These are phyloP conservation scores for Globisporangium recalcitrans DNA, from an alignment of 352 stramenopile genomes.

Conservation along the genomic window DNA sequence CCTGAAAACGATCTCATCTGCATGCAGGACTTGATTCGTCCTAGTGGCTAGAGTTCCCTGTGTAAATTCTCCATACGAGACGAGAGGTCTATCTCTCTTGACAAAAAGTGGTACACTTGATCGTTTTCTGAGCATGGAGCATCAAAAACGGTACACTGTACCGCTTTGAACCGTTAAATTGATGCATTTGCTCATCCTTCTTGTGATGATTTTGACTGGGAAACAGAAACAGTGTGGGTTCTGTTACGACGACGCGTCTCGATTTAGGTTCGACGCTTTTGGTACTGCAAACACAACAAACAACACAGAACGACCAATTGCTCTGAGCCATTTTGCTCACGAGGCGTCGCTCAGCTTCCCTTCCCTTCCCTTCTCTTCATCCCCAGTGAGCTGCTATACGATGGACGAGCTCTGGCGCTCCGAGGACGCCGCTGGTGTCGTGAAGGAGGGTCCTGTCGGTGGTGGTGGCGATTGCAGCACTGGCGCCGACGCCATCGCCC, in stretches of 20 bases:
- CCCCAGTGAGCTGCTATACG: neutral
- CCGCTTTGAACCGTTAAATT: conserved; percentile 5
- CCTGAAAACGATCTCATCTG: too few relatives aligned
- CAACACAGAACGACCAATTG: neutral
- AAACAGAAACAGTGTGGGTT: neutral
- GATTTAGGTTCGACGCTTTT: neutral
- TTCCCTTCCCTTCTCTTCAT: neutral
- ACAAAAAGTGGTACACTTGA: neutral
- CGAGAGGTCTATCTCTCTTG: too few relatives aligned
- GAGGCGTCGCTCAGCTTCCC: neutral
- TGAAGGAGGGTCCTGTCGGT: neutral
- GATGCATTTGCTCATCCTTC: neutral
- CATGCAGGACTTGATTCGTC: too few relatives aligned
- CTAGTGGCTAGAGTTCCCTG: too few relatives aligned
- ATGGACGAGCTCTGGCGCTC: conserved; percentile 37
- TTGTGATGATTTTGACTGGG: neutral
- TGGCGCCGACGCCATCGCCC: neutral
- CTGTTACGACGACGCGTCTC: neutral
- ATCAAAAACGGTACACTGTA: neutral
- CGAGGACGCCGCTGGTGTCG: conserved; percentile 12
- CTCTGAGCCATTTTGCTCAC: neutral
- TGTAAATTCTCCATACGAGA: too few relatives aligned
- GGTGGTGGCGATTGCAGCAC: neutral
- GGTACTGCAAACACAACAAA: neutral
- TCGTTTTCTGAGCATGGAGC: neutral